Conservation (phyloP, 31 red algal species). For the Pterothamnion heteromorphum region DNA sequence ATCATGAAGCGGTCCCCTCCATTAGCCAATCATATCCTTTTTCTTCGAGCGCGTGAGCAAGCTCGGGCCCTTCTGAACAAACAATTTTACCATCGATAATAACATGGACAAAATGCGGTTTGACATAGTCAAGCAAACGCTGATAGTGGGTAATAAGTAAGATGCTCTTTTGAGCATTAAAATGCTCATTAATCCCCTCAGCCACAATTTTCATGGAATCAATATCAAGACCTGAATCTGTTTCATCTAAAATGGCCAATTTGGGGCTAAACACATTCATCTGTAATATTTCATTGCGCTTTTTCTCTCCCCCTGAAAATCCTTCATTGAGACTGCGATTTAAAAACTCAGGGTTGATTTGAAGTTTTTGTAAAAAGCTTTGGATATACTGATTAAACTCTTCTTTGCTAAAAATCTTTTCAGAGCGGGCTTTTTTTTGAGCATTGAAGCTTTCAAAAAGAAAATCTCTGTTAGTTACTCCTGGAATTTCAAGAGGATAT, state of each 20-base stretch:
- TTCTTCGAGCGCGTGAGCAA: too few species aligned
- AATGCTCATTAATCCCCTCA: constrained; percentile 27
- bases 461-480: neutral
- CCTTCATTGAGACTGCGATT: constrained; percentile 41
- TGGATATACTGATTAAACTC: neutral
- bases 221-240: constrained; percentile 50
- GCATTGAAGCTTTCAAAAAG: neutral
- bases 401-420: neutral
- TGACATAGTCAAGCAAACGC: neutral
- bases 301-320: constrained; percentile 52
- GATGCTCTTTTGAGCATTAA: neutral
- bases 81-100: neutral
- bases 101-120: neutral
- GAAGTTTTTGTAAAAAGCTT: neutral
- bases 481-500: neutral
- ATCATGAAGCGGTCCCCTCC: too few species aligned
- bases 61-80: too few species aligned
- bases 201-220: constrained; percentile 42
- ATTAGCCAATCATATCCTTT: too few species aligned
- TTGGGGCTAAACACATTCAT: constrained; percentile 31
- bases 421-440: neutral
- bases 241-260: constrained; percentile 37
- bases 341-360: constrained; percentile 9
- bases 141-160: neutral
- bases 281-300: constrained; percentile 48